phyloP scores from a whole-genome alignment of 2,329 filamentous ascomycete species.

The Phyllosticta citribraziliensis region DNA sequence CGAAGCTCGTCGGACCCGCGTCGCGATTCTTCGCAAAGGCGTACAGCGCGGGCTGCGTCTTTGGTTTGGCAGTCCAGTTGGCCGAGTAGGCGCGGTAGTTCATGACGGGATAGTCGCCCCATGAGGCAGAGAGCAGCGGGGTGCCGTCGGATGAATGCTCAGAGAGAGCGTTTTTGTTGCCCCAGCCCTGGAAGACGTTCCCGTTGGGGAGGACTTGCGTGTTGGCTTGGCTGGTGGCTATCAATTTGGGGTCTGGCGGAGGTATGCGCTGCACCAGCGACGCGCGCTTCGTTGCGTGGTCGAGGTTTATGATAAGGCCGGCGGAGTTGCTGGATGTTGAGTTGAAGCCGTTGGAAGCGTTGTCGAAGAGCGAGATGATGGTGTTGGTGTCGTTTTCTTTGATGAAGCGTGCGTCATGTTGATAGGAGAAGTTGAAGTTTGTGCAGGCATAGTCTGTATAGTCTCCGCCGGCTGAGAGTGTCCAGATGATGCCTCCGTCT shows the following conservation, averaged over 20 bases:
- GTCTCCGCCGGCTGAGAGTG: constrained; percentile 24
- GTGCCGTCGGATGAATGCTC: constrained; percentile 38
- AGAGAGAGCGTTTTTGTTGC: constrained; percentile 33
- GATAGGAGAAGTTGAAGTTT: constrained; percentile 40
- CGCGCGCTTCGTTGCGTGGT: constrained; percentile 1
- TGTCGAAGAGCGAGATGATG: constrained; percentile 45
- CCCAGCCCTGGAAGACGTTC: constrained; percentile 49
- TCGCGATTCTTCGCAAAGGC: constrained; percentile 20
- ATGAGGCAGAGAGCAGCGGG: constrained; percentile 43
- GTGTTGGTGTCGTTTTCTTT: constrained; percentile 38
- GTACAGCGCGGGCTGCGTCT: constrained; percentile 5
- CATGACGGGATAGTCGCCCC: constrained; percentile 27
- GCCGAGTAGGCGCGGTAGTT: constrained; percentile 10
- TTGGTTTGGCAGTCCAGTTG: constrained; percentile 8
- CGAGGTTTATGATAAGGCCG: constrained; percentile 2
- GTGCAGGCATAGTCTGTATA: constrained; percentile 19
- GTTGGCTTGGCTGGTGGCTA: constrained; percentile 42
- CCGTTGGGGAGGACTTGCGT: constrained; percentile 46
- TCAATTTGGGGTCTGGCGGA: constrained; percentile 24
- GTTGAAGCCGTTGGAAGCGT: constrained; percentile 41
- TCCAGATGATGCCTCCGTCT: constrained; percentile 43
- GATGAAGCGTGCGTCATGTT: constrained; percentile 44
- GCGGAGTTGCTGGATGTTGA: constrained; percentile 21
- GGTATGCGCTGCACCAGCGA: constrained; percentile 12
- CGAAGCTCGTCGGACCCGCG: constrained; percentile 14